Percentiles rank a stretch among this genome's conserved stretches.
phyloP scores from a whole-genome alignment of 75 land plant genomes.

The Azolla pinnata region DNA sequence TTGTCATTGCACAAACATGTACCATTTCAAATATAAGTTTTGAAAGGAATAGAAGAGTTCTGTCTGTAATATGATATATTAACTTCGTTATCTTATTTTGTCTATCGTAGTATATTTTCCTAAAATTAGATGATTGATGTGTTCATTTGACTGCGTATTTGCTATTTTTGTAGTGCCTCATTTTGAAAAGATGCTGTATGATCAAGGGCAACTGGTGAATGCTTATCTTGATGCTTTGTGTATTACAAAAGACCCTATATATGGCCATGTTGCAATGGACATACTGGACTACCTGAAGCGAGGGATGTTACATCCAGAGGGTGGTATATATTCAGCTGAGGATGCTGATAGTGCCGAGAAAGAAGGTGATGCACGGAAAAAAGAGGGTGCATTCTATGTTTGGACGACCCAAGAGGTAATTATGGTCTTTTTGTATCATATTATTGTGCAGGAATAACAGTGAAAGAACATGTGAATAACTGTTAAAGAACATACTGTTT shows the following conservation, averaged over 20 bases:
- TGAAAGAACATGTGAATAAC: no score
- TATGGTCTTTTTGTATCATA: neutral
- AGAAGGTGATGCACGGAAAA: constrained; percentile 57
- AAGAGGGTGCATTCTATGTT: constrained; percentile 93
- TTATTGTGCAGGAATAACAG: no score
- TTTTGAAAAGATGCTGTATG: constrained; percentile 99
- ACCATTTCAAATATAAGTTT: no score
- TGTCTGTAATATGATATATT: no score
- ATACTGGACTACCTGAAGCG: constrained; percentile 84
- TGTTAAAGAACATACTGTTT: no score
- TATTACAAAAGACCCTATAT: constrained; percentile 46
- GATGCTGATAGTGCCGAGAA: constrained; percentile 96
- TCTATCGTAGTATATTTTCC: no score
- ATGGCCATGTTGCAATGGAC: constrained; percentile 62
- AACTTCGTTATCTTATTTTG: no score
- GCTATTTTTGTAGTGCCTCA: constrained; percentile 67
- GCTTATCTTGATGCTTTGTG: constrained; percentile 72
- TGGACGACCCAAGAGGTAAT: constrained; percentile 86
- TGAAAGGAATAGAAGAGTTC: no score
- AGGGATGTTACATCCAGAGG: constrained; percentile 77
- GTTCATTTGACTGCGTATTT: no score
- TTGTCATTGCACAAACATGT: no score
- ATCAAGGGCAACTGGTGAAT: constrained; percentile 89
- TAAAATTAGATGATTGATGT: no score
- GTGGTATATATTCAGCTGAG: constrained; percentile 94